These are phyloP conservation scores for Flaveria trinervia DNA, from an alignment of 129 eudicot genomes.

Conservation along the genomic window DNA sequence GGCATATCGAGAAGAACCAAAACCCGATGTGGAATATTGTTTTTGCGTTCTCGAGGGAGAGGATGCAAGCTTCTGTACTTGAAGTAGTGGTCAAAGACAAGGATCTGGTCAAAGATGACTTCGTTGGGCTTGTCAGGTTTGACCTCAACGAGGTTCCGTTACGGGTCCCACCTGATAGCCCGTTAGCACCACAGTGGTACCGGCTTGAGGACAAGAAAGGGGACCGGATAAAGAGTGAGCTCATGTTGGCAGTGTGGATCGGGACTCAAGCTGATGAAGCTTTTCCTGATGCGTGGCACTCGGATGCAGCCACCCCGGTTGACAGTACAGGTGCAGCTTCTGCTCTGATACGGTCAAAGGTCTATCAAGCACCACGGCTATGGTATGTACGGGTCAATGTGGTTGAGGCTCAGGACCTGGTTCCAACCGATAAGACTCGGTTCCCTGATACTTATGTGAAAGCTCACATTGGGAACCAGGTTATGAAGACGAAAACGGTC, in stretches of 20 bases:
- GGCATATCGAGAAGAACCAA: constrained; percentile 87
- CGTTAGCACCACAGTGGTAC: constrained; percentile 96
- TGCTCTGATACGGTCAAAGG: constrained; percentile 77
- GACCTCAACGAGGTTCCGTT: constrained; percentile 87
- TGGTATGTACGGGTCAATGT: constrained; percentile 97
- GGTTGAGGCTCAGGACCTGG: constrained; percentile 95
- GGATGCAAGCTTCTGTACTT: constrained; percentile 88
- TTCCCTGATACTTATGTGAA: constrained; percentile 91
- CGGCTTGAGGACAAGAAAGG: constrained; percentile 81
- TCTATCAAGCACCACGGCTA: constrained; percentile 90
- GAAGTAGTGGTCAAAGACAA: constrained; percentile 93
- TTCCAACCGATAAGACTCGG: constrained; percentile 73
- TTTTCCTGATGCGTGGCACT: constrained; percentile 95
- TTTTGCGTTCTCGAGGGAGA: constrained; percentile 84
- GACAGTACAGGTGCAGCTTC: constrained; percentile 82
- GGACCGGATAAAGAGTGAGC: constrained; percentile 86
- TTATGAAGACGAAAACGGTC: constrained; percentile 74
- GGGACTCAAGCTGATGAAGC: constrained; percentile 98
- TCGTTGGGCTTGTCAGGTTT: constrained; percentile 80
- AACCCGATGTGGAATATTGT: constrained; percentile 89
- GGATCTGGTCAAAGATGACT: constrained; percentile 89
- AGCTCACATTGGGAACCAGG: constrained; percentile 91
- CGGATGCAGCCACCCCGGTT: constrained; percentile 82
- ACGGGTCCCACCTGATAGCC: constrained; percentile 98
- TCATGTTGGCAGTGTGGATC: constrained; percentile 98